phyloP scores from a whole-genome alignment of 495 filamentous ascomycete genomes.

The Penicillium psychrofluorescens region DNA sequence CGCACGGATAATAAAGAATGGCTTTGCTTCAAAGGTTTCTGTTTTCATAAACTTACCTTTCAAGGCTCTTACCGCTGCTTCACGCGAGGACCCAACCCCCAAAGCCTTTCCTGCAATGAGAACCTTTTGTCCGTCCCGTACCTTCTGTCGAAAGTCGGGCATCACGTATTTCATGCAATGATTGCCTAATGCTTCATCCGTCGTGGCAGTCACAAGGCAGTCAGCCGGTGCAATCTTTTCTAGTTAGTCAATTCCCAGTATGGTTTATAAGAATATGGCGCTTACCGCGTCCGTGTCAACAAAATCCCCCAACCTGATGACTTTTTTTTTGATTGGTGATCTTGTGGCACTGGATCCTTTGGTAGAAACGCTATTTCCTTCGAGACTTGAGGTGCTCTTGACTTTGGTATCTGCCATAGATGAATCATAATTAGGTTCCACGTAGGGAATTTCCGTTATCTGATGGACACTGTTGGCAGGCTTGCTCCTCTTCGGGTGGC shows the following conservation, averaged over 20 bases:
- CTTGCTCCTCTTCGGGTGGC: not conserved
- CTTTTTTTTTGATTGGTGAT: conserved; percentile 8
- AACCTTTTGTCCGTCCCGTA: conserved; percentile 23
- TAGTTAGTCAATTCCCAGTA: not conserved
- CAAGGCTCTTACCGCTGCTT: conserved; percentile 28
- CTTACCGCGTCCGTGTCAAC: conserved; percentile 31
- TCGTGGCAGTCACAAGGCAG: conserved; percentile 13
- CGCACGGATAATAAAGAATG: no score
- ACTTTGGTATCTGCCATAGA: not conserved
- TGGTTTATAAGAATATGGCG: not conserved
- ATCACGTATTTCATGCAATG: conserved; percentile 28
- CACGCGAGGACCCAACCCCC: conserved; percentile 30
- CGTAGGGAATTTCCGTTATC: not conserved
- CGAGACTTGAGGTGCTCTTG: not conserved
- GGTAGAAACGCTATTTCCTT: not conserved
- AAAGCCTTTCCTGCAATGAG: conserved; percentile 33
- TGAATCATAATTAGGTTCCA: not conserved
- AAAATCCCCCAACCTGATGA: conserved; percentile 28
- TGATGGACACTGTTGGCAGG: not conserved
- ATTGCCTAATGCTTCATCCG: conserved; percentile 19
- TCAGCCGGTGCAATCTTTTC: conserved; percentile 20
- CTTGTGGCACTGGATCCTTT: not conserved
- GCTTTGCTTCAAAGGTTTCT: not conserved
- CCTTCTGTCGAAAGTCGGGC: conserved; percentile 27
- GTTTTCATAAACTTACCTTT: conserved; percentile 5